These are phyloP conservation scores for Paragyromitra xinjiangensis DNA, from an alignment of 495 filamentous ascomycete genomes.

Conservation along the genomic window DNA sequence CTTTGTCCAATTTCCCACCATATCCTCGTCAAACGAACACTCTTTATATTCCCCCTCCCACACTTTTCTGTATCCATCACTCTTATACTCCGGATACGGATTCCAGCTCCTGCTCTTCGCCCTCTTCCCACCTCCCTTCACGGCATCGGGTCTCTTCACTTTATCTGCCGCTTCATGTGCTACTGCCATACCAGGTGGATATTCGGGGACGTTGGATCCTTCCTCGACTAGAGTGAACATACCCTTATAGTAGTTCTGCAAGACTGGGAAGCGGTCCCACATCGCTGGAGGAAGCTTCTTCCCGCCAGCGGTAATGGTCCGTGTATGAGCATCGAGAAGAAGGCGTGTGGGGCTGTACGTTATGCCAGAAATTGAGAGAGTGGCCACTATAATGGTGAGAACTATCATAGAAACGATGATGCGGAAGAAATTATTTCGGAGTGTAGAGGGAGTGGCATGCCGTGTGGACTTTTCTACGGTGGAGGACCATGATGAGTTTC, in stretches of 20 bases:
- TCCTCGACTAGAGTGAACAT: conserved; percentile 37
- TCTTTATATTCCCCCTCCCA: conserved; percentile 45
- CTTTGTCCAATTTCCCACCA: neutral
- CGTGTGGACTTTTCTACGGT: neutral
- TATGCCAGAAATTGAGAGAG: conserved; percentile 1
- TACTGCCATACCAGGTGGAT: conserved; percentile 34
- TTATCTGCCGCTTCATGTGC: neutral
- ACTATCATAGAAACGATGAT: conserved; percentile 3
- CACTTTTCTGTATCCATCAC: conserved; percentile 22
- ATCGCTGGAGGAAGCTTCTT: neutral
- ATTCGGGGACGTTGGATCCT: conserved; percentile 45
- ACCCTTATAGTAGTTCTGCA: conserved; percentile 51
- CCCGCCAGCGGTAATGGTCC: neutral
- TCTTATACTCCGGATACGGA: conserved; percentile 45
- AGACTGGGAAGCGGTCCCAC: conserved; percentile 44
- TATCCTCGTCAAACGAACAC: conserved; percentile 39
- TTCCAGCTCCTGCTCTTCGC: conserved; percentile 37
- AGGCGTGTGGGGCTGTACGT: neutral
- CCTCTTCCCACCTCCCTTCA: conserved; percentile 2
- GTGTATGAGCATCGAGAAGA: conserved; percentile 5
- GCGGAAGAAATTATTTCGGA: conserved; percentile 31
- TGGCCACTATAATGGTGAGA: conserved; percentile 19
- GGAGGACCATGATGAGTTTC: neutral
- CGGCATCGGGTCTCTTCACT: neutral
- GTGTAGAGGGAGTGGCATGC: conserved; percentile 1